A percentile compares a stretch with the other conserved stretches of the same genome.
These are phyloP conservation scores for Trichosporon sp. DNA, from an alignment of 1,284 basidiomycete genomes.

Conservation along the genomic window DNA sequence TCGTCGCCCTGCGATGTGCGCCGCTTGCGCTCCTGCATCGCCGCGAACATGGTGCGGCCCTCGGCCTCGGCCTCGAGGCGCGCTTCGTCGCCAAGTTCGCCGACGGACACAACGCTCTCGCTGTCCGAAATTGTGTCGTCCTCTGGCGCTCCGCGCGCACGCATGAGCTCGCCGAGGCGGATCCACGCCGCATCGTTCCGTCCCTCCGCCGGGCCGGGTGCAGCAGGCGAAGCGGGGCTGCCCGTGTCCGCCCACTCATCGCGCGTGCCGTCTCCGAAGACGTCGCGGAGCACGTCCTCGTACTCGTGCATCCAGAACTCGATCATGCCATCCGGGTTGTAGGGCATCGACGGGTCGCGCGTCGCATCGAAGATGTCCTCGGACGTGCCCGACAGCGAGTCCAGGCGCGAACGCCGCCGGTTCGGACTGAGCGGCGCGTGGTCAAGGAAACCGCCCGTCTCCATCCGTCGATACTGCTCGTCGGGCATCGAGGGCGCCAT, in stretches of 20 bases:
- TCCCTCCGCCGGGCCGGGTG: slow-evolving; percentile 22
- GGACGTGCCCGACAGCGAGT: slow-evolving; percentile 13
- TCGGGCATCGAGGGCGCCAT: slow-evolving; percentile 20
- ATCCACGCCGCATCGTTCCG: slow-evolving; percentile 43
- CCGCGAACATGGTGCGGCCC: slow-evolving; percentile 56
- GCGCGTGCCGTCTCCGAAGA: slow-evolving; percentile 47
- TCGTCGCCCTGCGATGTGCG: slow-evolving; percentile 51
- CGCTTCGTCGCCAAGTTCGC: slow-evolving; percentile 72
- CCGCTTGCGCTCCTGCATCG: slow-evolving; percentile 52
- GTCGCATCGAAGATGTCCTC: slow-evolving; percentile 54
- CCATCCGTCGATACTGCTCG: slow-evolving; percentile 1
- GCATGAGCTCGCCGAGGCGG: slow-evolving; percentile 42
- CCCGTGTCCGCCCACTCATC: slow-evolving; percentile 28
- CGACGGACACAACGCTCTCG: slow-evolving; percentile 81
- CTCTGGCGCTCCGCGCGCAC: slow-evolving; percentile 18
- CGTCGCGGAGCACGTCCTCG: slow-evolving; percentile 54
- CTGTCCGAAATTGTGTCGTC: slow-evolving; percentile 72
- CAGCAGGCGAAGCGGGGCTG: neutral
- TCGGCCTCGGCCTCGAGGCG: slow-evolving; percentile 51
- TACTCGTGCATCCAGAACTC: slow-evolving; percentile 56
- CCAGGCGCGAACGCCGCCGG: slow-evolving; percentile 21
- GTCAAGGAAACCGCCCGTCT: neutral
- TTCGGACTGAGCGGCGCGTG: neutral
- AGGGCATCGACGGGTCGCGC: slow-evolving; percentile 41
- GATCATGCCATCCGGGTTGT: slow-evolving; percentile 53